Evolutionary conservation across 352 stramenopile species (phyloP).

Genomic region (Blastocystis sp.): DNA sequence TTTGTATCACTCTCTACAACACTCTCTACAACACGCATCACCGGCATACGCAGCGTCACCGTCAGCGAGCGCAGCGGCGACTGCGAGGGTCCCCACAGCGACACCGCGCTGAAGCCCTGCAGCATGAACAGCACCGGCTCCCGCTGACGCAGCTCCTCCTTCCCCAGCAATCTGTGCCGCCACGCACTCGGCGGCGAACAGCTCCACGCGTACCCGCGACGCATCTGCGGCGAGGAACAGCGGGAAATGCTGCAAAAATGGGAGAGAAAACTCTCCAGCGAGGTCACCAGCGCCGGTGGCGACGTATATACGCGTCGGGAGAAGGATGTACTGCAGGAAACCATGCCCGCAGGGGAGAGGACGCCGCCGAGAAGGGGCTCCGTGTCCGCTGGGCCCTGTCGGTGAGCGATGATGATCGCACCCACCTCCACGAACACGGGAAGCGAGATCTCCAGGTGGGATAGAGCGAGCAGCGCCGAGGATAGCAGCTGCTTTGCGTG

Average conservation of each 20-base stretch:
- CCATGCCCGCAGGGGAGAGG: neutral
- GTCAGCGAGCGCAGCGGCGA: neutral
- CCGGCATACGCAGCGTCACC: neutral
- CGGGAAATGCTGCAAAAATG: too few species aligned
- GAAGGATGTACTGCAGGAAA: neutral
- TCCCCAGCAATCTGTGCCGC: neutral
- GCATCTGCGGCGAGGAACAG: neutral
- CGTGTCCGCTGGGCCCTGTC: neutral
- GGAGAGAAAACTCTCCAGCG: too few species aligned
- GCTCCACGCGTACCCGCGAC: neutral
- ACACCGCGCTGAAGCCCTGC: slow-evolving; percentile 38
- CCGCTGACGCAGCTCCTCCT: neutral
- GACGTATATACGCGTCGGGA: too few species aligned
- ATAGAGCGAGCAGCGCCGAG: neutral
- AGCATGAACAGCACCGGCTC: slow-evolving; percentile 39
- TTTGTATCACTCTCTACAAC: slow-evolving; percentile 1
- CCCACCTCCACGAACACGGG: slow-evolving; percentile 29
- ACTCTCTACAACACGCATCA: too few species aligned
- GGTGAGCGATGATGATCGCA: neutral
- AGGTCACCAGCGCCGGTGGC: too few species aligned
- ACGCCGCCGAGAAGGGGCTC: neutral
- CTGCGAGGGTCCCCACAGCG: slow-evolving; percentile 10
- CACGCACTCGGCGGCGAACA: neutral
- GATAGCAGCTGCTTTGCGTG: slow-evolving; percentile 4
- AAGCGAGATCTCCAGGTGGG: neutral